phyloP scores from a whole-genome alignment of 768 basidiomycete genomes.

The Podaxis sp. region DNA sequence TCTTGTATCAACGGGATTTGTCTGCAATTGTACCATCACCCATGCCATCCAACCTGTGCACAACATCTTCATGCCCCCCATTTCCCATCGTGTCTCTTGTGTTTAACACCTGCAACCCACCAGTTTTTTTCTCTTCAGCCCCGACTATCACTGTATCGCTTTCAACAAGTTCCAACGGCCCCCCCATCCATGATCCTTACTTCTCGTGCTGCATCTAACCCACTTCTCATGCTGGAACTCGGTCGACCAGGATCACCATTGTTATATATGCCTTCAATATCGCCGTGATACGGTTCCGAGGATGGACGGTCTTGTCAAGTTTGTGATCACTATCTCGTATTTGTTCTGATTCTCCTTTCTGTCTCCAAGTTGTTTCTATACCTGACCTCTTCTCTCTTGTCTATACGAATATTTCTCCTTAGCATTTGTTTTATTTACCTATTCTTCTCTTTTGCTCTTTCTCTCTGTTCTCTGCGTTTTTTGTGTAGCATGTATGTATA shows the following conservation, averaged over 20 bases:
- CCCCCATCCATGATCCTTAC: neutral
- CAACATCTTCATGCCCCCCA: conserved; percentile 23
- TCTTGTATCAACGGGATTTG: conserved; percentile 11
- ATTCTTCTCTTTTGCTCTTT: neutral
- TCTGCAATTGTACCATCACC: conserved; percentile 13
- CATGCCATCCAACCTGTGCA: neutral
- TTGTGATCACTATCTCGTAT: neutral
- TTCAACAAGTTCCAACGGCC: neutral
- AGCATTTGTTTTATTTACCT: conserved; percentile 1
- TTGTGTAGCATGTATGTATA: conserved; percentile 10
- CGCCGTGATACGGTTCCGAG: conserved; percentile 1
- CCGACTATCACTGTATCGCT: conserved; percentile 17
- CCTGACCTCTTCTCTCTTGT: neutral
- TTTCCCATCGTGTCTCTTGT: conserved; percentile 26
- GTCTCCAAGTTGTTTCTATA: neutral
- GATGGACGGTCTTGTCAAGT: neutral
- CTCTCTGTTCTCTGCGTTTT: neutral
- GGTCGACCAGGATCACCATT: neutral
- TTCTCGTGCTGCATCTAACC: conserved; percentile 18
- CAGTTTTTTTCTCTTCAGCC: neutral
- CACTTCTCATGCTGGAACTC: conserved; percentile 18
- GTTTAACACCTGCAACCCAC: conserved; percentile 26
- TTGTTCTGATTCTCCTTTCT: neutral
- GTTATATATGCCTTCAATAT: conserved; percentile 7
- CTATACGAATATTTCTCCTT: neutral